These are phyloP conservation scores for Moricandia arvensis DNA, from an alignment of 345 rosid genomes.

Conservation along the genomic window DNA sequence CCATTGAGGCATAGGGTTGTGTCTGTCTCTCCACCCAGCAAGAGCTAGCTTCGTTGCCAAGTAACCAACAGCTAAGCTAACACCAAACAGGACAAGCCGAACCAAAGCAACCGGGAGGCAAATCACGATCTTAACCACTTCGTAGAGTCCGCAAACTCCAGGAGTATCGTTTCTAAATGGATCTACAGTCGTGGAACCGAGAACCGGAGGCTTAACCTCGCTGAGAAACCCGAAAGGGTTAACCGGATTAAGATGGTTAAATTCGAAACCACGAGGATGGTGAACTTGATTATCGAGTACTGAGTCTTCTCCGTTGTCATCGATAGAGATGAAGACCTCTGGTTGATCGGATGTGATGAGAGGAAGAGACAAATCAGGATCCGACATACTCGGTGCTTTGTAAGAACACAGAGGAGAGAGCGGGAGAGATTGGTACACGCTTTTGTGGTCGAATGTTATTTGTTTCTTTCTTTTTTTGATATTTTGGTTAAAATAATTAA, in stretches of 20 bases:
- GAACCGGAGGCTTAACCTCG: slow-evolving; percentile 48
- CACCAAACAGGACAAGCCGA: slow-evolving; percentile 66
- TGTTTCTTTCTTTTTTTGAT: slow-evolving; percentile 5
- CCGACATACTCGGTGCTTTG: slow-evolving; percentile 50
- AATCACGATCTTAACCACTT: slow-evolving; percentile 60
- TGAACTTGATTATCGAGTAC: slow-evolving; percentile 11
- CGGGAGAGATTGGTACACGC: slow-evolving; percentile 34
- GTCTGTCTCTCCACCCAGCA: slow-evolving; percentile 78
- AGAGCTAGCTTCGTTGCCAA: slow-evolving; percentile 75
- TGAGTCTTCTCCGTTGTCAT: slow-evolving; percentile 33
- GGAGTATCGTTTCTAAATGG: slow-evolving; percentile 76
- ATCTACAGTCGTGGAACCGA: slow-evolving; percentile 58
- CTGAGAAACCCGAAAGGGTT: slow-evolving; percentile 71
- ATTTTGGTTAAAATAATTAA: not conserved
- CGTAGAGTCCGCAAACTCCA: slow-evolving; percentile 59
- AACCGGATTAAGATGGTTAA: not conserved
- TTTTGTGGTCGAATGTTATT: slow-evolving; percentile 34
- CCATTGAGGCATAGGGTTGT: slow-evolving; percentile 89
- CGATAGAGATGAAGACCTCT: slow-evolving; percentile 50
- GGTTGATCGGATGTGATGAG: slow-evolving; percentile 54
- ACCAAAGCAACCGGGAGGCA: slow-evolving; percentile 67
- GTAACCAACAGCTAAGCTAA: slow-evolving; percentile 61
- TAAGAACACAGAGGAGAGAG: slow-evolving; percentile 12
- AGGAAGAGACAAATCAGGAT: slow-evolving; percentile 52
- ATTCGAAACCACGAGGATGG: slow-evolving; percentile 12